phyloP scores from a whole-genome alignment of 768 basidiomycete genomes.

The Tulasnella sp. region DNA sequence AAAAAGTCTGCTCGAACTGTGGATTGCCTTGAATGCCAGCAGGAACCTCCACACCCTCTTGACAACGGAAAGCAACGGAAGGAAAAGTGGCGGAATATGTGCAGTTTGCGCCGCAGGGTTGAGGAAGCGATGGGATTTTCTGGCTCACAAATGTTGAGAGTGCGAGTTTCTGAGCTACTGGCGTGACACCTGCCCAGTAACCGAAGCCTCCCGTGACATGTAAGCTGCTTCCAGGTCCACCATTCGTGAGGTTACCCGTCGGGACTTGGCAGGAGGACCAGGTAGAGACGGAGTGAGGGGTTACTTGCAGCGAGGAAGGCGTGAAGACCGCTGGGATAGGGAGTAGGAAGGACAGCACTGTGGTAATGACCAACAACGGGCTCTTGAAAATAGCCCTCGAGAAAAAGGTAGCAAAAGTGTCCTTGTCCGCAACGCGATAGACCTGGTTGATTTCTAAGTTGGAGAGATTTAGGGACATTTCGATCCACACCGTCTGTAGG shows the following conservation, averaged over 20 bases:
- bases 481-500: no score
- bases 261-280: background rate
- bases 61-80: background rate
- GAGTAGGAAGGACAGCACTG: background rate
- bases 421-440: background rate
- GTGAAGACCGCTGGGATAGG: background rate
- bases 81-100: background rate
- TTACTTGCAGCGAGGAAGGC: background rate
- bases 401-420: background rate
- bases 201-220: background rate
- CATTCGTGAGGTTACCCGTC: background rate
- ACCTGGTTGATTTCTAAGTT: no score
- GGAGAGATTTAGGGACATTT: no score
- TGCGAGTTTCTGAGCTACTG: background rate
- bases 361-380: background rate
- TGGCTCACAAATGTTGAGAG: background rate
- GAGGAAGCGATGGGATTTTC: background rate
- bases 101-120: background rate
- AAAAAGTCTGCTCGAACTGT: background rate
- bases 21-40: background rate
- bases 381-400: background rate
- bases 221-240: background rate
- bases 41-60: background rate
- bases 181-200: background rate
- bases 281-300: background rate